phyloP scores from a whole-genome alignment of 208 protist genomes.

The Naegleria gruberi region DNA sequence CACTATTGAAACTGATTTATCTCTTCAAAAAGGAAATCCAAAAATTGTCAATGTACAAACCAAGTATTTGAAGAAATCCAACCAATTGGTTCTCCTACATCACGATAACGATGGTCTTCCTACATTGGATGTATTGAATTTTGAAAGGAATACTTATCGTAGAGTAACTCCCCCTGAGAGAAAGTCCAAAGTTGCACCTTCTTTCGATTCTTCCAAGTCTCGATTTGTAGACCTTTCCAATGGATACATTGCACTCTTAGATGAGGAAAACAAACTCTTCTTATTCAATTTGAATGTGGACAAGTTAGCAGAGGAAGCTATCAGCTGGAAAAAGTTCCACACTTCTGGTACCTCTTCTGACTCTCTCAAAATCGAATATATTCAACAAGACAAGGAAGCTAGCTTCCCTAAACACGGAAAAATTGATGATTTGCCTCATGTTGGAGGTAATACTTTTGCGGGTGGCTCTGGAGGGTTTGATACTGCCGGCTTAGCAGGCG shows the following conservation, averaged over 20 bases:
- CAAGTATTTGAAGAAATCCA: neutral
- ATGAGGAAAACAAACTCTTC: neutral
- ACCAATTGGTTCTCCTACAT: neutral
- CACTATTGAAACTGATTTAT: neutral
- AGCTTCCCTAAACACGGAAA: constrained; percentile 73
- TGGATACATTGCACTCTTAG: neutral
- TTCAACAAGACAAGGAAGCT: constrained; percentile 42
- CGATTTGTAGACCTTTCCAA: neutral
- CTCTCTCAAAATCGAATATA: neutral
- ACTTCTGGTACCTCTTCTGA: constrained; percentile 38
- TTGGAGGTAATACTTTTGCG: constrained; percentile 79
- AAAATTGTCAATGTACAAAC: neutral
- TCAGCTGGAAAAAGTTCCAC: constrained; percentile 34
- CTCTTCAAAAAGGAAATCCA: neutral
- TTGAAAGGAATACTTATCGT: neutral
- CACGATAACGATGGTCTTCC: neutral
- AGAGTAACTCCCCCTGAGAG: neutral
- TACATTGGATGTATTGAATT: neutral
- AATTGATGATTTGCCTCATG: constrained; percentile 72
- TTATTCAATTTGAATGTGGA: neutral
- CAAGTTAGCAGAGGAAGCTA: neutral
- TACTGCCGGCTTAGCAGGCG: constrained; percentile 66
- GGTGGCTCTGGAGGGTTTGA: constrained; percentile 73
- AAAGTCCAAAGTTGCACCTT: neutral
- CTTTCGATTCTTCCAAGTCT: neutral